Evolutionary conservation across 169 alveolate genomes (phyloP).

Genomic region (Cryptosporidium felis): DNA sequence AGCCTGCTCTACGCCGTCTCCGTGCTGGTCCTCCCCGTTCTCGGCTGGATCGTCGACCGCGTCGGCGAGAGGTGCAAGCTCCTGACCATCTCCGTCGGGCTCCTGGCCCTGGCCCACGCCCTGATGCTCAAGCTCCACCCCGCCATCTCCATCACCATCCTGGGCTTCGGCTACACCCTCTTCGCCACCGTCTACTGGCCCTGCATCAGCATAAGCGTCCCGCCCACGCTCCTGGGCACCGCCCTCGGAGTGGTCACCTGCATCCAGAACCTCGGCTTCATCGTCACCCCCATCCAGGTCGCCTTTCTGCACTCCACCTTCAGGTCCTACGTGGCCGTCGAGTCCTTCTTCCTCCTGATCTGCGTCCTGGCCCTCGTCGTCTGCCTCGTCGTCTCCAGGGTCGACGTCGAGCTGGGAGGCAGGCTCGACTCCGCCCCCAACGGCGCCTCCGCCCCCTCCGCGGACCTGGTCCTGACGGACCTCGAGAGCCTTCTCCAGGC

Average conservation of each 20-base stretch:
- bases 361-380: conserved; percentile 61
- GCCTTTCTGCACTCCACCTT: conserved; percentile 64
- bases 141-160: conserved; percentile 60
- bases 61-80: conserved; percentile 67
- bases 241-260: conserved; percentile 70
- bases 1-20: conserved; percentile 64
- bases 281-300: conserved; percentile 59
- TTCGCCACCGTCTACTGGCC: conserved; percentile 71
- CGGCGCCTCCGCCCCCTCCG: background rate
- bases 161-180: conserved; percentile 68
- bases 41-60: conserved; percentile 71
- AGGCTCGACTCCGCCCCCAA: conserved; percentile 41
- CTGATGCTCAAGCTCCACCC: conserved; percentile 65
- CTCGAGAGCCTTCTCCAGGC: background rate
- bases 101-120: conserved; percentile 51
- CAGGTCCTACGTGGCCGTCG: conserved; percentile 53
- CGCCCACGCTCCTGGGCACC: conserved; percentile 53
- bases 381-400: conserved; percentile 20
- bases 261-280: conserved; percentile 62
- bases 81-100: conserved; percentile 58
- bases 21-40: conserved; percentile 58
- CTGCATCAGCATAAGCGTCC: conserved; percentile 66
- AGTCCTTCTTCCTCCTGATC: conserved; percentile 35
- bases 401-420: conserved; percentile 54
- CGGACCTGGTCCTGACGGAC: background rate